Percentiles rank a stretch among this genome's conserved stretches.
These are phyloP conservation scores for Tylopilus sp. DNA, from an alignment of 768 basidiomycete genomes.

Conservation along the genomic window DNA sequence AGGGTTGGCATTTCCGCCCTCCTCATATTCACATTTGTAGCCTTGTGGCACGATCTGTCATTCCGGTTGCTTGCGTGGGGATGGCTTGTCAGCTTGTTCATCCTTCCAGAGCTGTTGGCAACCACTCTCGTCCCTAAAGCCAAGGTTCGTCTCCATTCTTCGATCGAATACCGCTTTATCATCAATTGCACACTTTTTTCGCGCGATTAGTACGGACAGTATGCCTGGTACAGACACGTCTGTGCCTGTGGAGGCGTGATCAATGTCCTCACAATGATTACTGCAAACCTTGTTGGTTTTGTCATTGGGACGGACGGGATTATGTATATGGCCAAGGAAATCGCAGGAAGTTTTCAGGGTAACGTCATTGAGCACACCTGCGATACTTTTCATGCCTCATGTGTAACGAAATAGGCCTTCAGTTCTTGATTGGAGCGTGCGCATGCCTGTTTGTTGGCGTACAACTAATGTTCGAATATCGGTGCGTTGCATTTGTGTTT, in stretches of 20 bases:
- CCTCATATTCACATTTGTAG: conserved; percentile 93
- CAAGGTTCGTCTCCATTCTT: conserved; percentile 44
- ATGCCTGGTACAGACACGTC: conserved; percentile 81
- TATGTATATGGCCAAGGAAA: conserved; percentile 55
- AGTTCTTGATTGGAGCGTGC: conserved; percentile 59
- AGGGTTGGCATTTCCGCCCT: conserved; percentile 59
- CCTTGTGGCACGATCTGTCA: conserved; percentile 94
- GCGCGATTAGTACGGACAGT: conserved; percentile 54
- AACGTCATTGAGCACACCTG: conserved; percentile 4
- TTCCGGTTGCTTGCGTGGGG: conserved; percentile 91
- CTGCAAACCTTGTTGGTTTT: conserved; percentile 93
- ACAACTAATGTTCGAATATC: conserved; percentile 96
- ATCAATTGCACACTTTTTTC: conserved; percentile 1
- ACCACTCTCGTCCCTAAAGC: conserved; percentile 54
- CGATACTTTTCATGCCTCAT: background rate
- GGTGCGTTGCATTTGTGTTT: conserved; percentile 43
- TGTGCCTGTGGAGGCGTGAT: conserved; percentile 78
- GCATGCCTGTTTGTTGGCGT: conserved; percentile 73
- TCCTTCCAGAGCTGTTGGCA: conserved; percentile 79
- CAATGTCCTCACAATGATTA: conserved; percentile 87
- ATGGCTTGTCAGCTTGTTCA: conserved; percentile 90
- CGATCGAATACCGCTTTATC: background rate
- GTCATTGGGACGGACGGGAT: conserved; percentile 86
- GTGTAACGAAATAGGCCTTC: conserved; percentile 45
- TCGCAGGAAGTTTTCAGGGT: conserved; percentile 71